phyloP scores from a whole-genome alignment of 83 land plant genomes.

The Isoetes engelmannii region DNA sequence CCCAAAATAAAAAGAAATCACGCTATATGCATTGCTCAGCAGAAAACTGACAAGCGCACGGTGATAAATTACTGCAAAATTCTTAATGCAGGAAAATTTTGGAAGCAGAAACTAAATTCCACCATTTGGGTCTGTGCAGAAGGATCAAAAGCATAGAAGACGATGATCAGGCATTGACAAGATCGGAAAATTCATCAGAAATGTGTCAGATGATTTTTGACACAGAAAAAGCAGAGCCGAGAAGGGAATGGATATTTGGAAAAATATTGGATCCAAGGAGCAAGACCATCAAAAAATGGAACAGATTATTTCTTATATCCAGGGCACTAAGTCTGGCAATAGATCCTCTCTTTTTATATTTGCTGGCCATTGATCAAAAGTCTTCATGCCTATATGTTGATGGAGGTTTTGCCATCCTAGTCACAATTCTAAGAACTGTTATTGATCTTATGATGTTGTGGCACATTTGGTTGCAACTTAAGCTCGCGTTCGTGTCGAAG shows the following conservation, averaged over 20 bases:
- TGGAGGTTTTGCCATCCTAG: conserved; percentile 63
- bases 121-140: too few species aligned
- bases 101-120: too few species aligned
- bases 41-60: too few species aligned
- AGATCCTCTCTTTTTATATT: conserved; percentile 81
- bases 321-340: conserved; percentile 57
- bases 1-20: too few species aligned
- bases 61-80: too few species aligned
- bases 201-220: too few species aligned
- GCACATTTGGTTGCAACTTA: conserved; percentile 77
- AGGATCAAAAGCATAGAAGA: too few species aligned
- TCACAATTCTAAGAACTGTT: conserved; percentile 57
- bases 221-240: too few species aligned
- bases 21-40: too few species aligned
- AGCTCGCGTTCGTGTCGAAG: conserved; percentile 35
- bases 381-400: conserved; percentile 68
- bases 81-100: too few species aligned
- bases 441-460: conserved; percentile 60
- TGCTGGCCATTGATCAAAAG: conserved; percentile 51
- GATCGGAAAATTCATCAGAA: too few species aligned
- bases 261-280: conserved; percentile 49
- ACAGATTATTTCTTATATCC: conserved; percentile 58
- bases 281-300: conserved; percentile 55
- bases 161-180: too few species aligned
- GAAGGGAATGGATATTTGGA: conserved; percentile 24